phyloP scores from a whole-genome alignment of 2,329 filamentous ascomycete genomes.

The Pseudogymnoascus verrucosus region DNA sequence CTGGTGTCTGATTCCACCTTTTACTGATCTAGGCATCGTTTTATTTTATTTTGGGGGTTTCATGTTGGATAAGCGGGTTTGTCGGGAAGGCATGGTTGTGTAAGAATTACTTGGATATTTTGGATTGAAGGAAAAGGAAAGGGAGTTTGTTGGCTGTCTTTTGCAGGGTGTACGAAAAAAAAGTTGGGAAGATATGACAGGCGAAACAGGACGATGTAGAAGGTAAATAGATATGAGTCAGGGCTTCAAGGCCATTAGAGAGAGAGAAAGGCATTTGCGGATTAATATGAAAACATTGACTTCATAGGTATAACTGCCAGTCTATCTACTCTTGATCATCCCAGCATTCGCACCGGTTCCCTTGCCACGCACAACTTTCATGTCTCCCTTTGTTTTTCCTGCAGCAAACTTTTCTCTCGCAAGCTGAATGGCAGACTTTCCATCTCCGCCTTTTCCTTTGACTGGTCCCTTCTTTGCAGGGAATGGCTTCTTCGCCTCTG shows the following conservation, averaged over 20 bases:
- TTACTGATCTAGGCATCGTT: neutral
- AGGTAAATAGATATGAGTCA: neutral
- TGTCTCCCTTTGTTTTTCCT: constrained; percentile 17
- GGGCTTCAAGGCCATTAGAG: neutral
- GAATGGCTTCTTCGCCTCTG: neutral
- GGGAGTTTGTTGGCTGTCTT: neutral
- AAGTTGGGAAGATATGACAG: neutral
- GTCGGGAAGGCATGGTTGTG: neutral
- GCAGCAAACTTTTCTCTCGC: constrained; percentile 26
- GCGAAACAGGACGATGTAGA: neutral
- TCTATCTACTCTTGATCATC: constrained; percentile 2
- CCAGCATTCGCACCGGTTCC: constrained; percentile 6
- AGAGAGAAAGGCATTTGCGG: neutral
- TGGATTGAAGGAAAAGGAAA: neutral
- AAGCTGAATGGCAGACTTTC: constrained; percentile 25
- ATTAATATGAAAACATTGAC: neutral
- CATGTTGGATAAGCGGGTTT: neutral
- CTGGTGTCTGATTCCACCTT: neutral
- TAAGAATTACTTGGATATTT: neutral
- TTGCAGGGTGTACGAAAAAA: neutral
- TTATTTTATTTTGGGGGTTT: neutral
- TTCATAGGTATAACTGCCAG: neutral
- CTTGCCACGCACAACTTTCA: constrained; percentile 1
- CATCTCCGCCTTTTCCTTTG: constrained; percentile 12
- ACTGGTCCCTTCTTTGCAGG: constrained; percentile 5